A percentile compares a stretch with the other conserved stretches of the same genome.
These are phyloP conservation scores for Talinum fruticosum DNA, from an alignment of 148 eudicot genomes.

Conservation along the genomic window DNA sequence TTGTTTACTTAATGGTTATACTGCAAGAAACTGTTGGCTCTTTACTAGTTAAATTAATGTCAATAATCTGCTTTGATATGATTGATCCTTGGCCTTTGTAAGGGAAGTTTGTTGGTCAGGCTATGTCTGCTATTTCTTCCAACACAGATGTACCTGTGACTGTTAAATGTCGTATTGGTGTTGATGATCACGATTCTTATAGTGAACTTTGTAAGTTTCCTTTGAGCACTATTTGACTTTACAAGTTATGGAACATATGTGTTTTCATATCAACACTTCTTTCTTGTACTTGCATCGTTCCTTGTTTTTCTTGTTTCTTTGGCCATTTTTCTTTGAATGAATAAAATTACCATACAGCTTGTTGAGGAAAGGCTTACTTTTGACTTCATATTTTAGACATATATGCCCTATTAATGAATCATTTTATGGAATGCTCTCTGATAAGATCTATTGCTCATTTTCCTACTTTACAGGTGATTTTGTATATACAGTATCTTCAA, in stretches of 20 bases:
- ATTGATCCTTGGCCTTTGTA: slow-evolving; percentile 38
- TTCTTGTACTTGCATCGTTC: neutral
- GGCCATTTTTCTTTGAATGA: too few relatives aligned
- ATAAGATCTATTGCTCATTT: slow-evolving; percentile 3
- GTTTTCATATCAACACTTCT: neutral
- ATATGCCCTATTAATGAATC: too few relatives aligned
- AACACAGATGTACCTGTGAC: slow-evolving; percentile 88
- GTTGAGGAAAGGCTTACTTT: neutral
- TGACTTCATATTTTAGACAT: too few relatives aligned
- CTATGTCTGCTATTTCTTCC: slow-evolving; percentile 94
- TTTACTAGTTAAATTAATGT: too few relatives aligned
- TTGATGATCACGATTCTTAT: slow-evolving; percentile 91
- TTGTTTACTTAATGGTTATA: slow-evolving; percentile 1
- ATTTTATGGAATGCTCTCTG: too few relatives aligned
- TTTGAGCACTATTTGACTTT: slow-evolving; percentile 6
- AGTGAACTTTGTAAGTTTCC: slow-evolving; percentile 95
- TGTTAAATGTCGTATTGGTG: slow-evolving; percentile 96
- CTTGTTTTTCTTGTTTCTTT: neutral
- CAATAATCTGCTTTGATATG: too few relatives aligned
- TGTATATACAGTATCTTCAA: slow-evolving; percentile 87
- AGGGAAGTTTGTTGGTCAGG: slow-evolving; percentile 98
- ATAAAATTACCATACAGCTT: too few relatives aligned
- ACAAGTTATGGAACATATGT: neutral
- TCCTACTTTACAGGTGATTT: slow-evolving; percentile 70
- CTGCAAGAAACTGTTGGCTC: slow-evolving; percentile 11